Base-by-base conservation (phyloP, 768 basidiomycete genomes). In the Tulasnella calospora region DNA sequence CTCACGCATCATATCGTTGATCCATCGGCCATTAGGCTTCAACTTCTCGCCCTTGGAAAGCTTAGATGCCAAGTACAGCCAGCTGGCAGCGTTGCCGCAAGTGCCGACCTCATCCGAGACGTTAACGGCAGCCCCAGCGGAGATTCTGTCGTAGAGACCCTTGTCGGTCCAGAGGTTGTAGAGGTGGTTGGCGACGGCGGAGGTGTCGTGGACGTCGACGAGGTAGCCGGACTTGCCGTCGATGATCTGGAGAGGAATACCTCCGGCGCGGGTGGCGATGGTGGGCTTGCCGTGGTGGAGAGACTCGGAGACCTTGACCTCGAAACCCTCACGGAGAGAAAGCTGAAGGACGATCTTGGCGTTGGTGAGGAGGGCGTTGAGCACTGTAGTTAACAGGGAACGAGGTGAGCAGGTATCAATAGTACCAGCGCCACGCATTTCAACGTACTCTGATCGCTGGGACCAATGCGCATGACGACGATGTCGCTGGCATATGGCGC, bases 261-360 rank as follows among this genome's bases (percentile, higher is more conserved):
- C 73, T 79, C 96, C 96, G 5, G 96, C 96, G 88, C 87, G 83
- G 74, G 88, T 91, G 10, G 94, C 94, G 82, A 98, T 89, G 82
- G 96, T 88, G 41, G 95, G 95, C 80, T 93, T 92, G 79, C 93
- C 93, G 40, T 94, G 90, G 84, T 96, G 94, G 74, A 98, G 87
- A n/a, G 94, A 94, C 85, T 97, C 94, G 71, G 94, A 95, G 73
- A 96, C 95, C 84, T 98, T 98, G 85, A 98, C 94, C 83, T 98
- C 96, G 85, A 98, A 98, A 38, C 96, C 96, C 86, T 98, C 96
- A 78, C 95, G 92, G 69, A 93, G 92, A 74, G 94, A 95, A 69
- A 98, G 90, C 84, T 98, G 96, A 72, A 95, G 89, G 5, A 94
- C 95, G 78, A 96, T 92, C 86, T 93, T 92, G 69, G 94, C 89